Conservation (phyloP, 78 protist species). For the Tieghemostelium lacteum region DNA sequence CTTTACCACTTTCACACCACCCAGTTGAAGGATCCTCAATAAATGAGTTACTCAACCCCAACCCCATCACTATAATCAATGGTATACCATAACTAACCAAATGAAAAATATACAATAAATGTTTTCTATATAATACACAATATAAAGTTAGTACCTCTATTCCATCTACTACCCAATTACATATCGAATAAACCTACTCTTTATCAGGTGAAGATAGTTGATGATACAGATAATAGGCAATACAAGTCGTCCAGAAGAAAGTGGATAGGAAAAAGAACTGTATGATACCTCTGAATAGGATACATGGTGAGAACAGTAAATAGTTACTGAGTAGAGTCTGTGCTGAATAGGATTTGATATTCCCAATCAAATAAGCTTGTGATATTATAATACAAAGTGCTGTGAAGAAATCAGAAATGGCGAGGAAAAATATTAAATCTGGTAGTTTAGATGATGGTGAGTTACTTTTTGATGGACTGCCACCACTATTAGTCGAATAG, state of each 20-base stretch:
- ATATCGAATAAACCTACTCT: conserved; percentile 39
- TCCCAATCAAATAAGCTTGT: not conserved
- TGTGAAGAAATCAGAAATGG: conserved; percentile 60
- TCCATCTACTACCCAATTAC: too few relatives aligned
- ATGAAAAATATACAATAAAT: conserved; percentile 13
- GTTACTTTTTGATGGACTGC: not conserved
- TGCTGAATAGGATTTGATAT: not conserved
- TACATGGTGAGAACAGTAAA: conserved; percentile 39
- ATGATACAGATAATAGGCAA: conserved; percentile 50
- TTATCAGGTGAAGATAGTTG: conserved; percentile 63
- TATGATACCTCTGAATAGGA: conserved; percentile 16
- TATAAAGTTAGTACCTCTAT: too few relatives aligned
- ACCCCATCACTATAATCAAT: conserved; percentile 2
- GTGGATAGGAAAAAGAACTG: conserved; percentile 64
- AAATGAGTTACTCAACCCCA: conserved; percentile 13
- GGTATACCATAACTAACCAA: conserved; percentile 42
- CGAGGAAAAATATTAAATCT: conserved; percentile 21
- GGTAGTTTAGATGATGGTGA: conserved; percentile 37
- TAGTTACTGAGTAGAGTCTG: not conserved
- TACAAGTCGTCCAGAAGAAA: conserved; percentile 65
- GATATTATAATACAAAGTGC: conserved; percentile 46
- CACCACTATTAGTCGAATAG: not conserved
- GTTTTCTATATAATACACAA: not conserved
- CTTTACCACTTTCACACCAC: conserved; percentile 35
- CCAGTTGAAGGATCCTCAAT: not conserved